Base-by-base conservation (phyloP, 495 filamentous ascomycete species). In the Neurospora terricola region DNA sequence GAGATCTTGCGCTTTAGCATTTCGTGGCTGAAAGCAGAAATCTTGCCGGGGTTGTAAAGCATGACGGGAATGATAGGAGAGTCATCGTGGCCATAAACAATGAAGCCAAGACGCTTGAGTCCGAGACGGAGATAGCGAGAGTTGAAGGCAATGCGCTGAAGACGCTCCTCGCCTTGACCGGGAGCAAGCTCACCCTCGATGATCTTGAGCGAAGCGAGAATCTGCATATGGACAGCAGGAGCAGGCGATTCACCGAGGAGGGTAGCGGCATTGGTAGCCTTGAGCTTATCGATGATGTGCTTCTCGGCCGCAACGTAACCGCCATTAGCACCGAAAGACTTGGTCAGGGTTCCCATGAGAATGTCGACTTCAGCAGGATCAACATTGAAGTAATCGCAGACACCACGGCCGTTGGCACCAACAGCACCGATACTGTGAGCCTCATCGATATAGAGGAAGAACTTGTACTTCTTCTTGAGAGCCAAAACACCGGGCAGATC, bases 1-100 rank as follows among this genome's bases (percentile, higher is more conserved):
- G 95, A 95, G 74, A 99, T 98, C 83, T 97, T 98, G 75, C 96
- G 93, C 78, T 90, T 91, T 39, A 98, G 88, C 96, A 99, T 98
- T 82, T 98, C 95, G 80, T 97, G 96, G 40, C 93, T 97, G 82
- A 99, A 99, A 39, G 96, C 96, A 9, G 96, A 92, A 85, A 99
- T 97, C 83, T 99, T 99, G 72, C 91, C 96, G 11, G 96, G 96
- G 83, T 97, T 93, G 85, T 97, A 99, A 39, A 99, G 89, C 72
- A 97, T 85, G 77, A 98, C 74, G 69, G 96, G 96, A 75, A 99
- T 93, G 81, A 99, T 98, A 71, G 96, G 96, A 18, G 94, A 97
- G 83, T 99, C 96, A 82, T 99, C 96, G 80, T 98, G 93, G 72
- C 96, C 96, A 78, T 94, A 96, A 71, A 97, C 90, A 80, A 99